phyloP scores from a whole-genome alignment of 306 rosid genomes.

The Delonix regia region DNA sequence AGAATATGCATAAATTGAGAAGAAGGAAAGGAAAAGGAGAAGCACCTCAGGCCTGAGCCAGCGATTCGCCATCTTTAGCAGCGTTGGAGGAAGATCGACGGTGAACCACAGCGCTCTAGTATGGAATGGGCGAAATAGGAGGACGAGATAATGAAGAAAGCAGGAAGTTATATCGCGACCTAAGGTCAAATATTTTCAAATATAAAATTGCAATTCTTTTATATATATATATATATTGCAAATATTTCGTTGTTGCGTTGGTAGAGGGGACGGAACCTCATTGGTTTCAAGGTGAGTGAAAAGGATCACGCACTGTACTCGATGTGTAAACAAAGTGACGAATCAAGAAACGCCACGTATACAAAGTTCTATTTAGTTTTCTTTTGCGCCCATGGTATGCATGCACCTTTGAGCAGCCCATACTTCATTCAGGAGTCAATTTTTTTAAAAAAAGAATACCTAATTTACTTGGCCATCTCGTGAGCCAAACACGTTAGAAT shows the following conservation, averaged over 20 bases:
- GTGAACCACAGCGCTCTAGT: not conserved
- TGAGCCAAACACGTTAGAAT: no score
- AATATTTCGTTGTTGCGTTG: not conserved
- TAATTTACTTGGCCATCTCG: no score
- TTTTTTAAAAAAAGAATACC: no score
- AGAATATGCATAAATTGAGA: not conserved
- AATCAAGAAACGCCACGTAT: not conserved
- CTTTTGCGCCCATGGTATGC: not conserved
- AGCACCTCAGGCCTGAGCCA: conserved; percentile 88
- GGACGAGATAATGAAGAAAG: not conserved
- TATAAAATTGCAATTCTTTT: not conserved
- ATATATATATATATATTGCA: not conserved
- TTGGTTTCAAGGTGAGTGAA: conserved; percentile 22
- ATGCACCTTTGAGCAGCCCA: not conserved
- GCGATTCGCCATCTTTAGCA: conserved; percentile 40
- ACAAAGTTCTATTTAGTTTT: not conserved
- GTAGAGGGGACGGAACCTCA: not conserved
- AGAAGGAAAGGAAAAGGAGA: not conserved
- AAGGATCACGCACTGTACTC: not conserved
- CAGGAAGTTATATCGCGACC: not conserved
- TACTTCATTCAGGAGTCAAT: not conserved
- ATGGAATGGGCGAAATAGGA: not conserved
- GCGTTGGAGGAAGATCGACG: conserved; percentile 4
- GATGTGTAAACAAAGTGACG: not conserved
- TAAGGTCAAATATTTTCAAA: not conserved